Evolutionary conservation across 305 asterid genomes (phyloP).

Genomic region (Striga hermonthica): DNA sequence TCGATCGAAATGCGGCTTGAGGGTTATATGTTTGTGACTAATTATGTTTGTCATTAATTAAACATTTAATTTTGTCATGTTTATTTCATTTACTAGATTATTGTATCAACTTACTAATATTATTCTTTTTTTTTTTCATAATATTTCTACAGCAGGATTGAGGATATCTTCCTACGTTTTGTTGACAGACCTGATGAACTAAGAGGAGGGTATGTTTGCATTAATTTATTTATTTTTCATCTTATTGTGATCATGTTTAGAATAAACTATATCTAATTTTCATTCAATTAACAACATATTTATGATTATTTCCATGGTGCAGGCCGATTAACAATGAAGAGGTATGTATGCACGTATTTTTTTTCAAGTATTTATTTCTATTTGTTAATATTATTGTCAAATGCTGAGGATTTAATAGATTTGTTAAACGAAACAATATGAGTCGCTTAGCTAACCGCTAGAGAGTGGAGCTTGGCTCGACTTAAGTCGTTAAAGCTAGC

Average conservation of each 20-base stretch:
- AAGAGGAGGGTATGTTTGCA: conserved; percentile 47
- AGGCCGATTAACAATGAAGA: conserved; percentile 49
- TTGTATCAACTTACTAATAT: neutral
- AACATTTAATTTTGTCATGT: too few relatives aligned
- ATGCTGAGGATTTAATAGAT: too few relatives aligned
- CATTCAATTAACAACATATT: conserved; percentile 14
- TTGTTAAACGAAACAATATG: neutral
- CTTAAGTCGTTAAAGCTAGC: neutral
- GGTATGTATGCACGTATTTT: conserved; percentile 35
- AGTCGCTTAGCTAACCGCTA: too few relatives aligned
- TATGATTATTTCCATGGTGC: conserved; percentile 20
- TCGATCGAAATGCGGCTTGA: too few relatives aligned
- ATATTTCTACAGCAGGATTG: conserved; percentile 42
- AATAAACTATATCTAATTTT: neutral
- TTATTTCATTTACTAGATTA: too few relatives aligned
- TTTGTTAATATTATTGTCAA: too few relatives aligned
- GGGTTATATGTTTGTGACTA: too few relatives aligned
- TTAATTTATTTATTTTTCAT: neutral
- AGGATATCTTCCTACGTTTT: conserved; percentile 60
- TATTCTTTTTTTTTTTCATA: neutral
- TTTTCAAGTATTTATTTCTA: neutral
- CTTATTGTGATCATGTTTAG: neutral
- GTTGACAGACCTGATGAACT: conserved; percentile 58
- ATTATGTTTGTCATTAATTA: too few relatives aligned
- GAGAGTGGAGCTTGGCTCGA: too few relatives aligned